Base-by-base conservation (phyloP, 192 early-diverging fungal species). In the Gaertneriomyces sp. region DNA sequence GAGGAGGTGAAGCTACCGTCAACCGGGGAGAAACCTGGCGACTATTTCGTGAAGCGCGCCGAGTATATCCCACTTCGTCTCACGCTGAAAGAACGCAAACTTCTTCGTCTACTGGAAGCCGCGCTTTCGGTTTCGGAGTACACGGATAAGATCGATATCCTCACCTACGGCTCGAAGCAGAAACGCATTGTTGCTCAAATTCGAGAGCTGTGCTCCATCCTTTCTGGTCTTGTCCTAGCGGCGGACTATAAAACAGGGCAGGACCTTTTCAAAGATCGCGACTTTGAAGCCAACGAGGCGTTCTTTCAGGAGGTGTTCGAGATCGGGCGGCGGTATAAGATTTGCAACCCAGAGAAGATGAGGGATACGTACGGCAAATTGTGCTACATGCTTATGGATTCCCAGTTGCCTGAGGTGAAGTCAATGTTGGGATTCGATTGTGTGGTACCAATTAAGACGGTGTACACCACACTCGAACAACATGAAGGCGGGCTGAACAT, bases 41-140 rank as follows among this genome's bases (percentile, higher is more conserved):
- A 88, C 40, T 97, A 91, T 91, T 86, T 94, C 65, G 74, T 81
- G 20, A 88, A 91, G 63, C 88, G 96, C 5, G 77, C 91, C 63
- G 94, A 94, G 79, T 97, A 84, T 71, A 99, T 98, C 71, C 97
- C 97, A 3, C 64, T 99, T 68, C 91, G 97, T 42, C 79, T 99
- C 65, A 88, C 87, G 19, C 73, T 91, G 52, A 80, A 89, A 39
- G 97, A 99, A 75, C 88, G 95, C 61, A 99, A 97, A 75, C 91
- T 82, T 50, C 74, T 99, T 57, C 84, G 97, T 40, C 85, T 99
- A 70, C 78, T 99, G 20, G 97, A 99, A 73, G 92, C 97, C 7
- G 95, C 91, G 0, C 79, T 99, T 38, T 91, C 88, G 58, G 97
- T 97, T 16, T 89, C 88, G 64, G 90, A 92, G 74, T 92, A 92